Percentiles rank a stretch among this genome's conserved stretches.
These are phyloP conservation scores for Pythium folliculosum DNA, from an alignment of 352 stramenopile genomes.

Conservation along the genomic window DNA sequence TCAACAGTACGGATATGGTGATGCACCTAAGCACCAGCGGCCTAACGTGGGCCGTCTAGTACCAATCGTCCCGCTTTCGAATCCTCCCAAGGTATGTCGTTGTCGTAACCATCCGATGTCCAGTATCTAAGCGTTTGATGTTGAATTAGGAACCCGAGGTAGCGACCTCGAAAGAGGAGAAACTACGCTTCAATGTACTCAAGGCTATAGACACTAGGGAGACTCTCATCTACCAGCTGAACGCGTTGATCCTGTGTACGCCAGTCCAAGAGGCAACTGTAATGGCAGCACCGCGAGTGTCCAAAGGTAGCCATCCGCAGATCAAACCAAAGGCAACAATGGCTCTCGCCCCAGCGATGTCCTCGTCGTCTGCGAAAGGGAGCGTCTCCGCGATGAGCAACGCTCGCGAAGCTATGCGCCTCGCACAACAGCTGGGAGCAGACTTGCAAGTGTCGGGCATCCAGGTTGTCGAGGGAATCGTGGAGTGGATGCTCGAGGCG, in stretches of 20 bases:
- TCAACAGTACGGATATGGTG: constrained; percentile 45
- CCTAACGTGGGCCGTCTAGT: constrained; percentile 30
- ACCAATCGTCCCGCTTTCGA: constrained; percentile 37
- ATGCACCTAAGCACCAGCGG: constrained; percentile 9
- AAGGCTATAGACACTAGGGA: constrained; percentile 68
- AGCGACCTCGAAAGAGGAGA: constrained; percentile 56
- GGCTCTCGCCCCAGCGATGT: constrained; percentile 14
- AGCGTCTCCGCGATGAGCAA: constrained; percentile 56
- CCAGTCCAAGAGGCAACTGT: constrained; percentile 58
- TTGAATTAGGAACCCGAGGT: constrained; percentile 26
- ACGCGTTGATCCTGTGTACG: constrained; percentile 68
- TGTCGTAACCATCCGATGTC: background rate
- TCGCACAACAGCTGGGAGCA: constrained; percentile 66
- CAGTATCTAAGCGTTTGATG: background rate
- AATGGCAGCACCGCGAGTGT: constrained; percentile 45
- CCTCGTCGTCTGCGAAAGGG: background rate
- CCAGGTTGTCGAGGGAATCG: constrained; percentile 73
- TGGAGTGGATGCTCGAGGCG: constrained; percentile 82
- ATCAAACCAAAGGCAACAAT: constrained; percentile 30
- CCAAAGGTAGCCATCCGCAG: constrained; percentile 2
- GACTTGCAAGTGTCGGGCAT: constrained; percentile 68
- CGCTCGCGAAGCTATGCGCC: constrained; percentile 60
- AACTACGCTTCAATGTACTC: constrained; percentile 68
- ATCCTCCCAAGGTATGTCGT: constrained; percentile 34
- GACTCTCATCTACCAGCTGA: constrained; percentile 70